Conservation (phyloP, 257 asterid genomes). For the Echites panduratus region DNA sequence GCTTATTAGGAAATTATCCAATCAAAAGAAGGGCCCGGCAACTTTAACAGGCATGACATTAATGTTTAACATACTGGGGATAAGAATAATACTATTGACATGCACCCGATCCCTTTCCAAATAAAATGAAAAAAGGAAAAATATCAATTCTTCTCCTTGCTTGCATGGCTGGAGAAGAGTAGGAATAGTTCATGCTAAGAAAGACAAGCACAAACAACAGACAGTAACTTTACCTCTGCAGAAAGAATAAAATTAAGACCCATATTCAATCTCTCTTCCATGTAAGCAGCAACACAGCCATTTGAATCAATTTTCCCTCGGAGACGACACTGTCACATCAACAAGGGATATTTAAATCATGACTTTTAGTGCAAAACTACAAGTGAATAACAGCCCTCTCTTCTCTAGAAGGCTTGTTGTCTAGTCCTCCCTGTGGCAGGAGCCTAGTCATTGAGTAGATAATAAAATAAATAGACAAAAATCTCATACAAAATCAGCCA, state of each 20-base stretch:
- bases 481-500: neutral
- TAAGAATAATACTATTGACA: too few species aligned
- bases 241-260: constrained; percentile 90
- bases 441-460: neutral
- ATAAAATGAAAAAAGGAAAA: neutral
- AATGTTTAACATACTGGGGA: neutral
- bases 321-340: constrained; percentile 64
- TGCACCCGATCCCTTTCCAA: neutral
- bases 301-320: constrained; percentile 89
- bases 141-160: neutral
- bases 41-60: too few species aligned
- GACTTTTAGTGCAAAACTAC: neutral
- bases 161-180: neutral
- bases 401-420: neutral
- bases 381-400: neutral
- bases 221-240: constrained; percentile 60
- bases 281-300: constrained; percentile 63
- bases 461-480: too few species aligned
- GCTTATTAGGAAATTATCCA: too few species aligned
- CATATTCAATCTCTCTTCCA: constrained; percentile 80
- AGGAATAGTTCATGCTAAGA: neutral
- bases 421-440: too few species aligned
- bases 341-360: neutral
- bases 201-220: neutral
- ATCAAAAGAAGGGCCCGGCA: neutral